A percentile compares a stretch with the other conserved stretches of the same genome.
These are phyloP conservation scores for Pseudozyma sp. DNA, from an alignment of 1,284 basidiomycete genomes.

Conservation along the genomic window DNA sequence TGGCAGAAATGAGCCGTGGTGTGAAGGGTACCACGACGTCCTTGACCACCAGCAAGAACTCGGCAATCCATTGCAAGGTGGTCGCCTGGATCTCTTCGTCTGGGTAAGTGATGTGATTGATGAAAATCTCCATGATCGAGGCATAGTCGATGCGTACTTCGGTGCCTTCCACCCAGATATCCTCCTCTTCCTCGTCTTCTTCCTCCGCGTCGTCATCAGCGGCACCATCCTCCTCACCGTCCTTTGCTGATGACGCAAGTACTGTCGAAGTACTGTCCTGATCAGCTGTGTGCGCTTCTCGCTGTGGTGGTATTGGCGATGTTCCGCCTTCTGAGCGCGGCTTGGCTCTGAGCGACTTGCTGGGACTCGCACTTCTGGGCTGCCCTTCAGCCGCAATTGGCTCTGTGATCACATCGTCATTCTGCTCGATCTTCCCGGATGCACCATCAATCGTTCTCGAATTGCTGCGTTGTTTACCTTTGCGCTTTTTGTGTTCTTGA, in stretches of 20 bases:
- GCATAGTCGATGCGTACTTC: conserved; percentile 91
- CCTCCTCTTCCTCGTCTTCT: conserved; percentile 69
- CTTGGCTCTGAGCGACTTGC: conserved; percentile 24
- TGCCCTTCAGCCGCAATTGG: conserved; percentile 29
- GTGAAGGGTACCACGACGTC: conserved; percentile 95
- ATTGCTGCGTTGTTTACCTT: conserved; percentile 71
- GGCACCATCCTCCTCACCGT: conserved; percentile 17
- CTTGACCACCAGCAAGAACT: conserved; percentile 87
- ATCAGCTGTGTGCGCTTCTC: neutral
- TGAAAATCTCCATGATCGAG: conserved; percentile 91
- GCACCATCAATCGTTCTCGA: neutral
- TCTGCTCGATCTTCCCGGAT: neutral
- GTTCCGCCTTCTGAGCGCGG: conserved; percentile 19
- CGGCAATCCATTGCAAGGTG: conserved; percentile 86
- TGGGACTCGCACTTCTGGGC: conserved; percentile 30
- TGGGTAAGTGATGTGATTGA: conserved; percentile 86
- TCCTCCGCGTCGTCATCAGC: conserved; percentile 55
- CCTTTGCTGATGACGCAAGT: conserved; percentile 2
- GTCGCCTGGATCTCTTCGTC: conserved; percentile 71
- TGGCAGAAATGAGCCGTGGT: conserved; percentile 88
- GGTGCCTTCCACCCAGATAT: conserved; percentile 89
- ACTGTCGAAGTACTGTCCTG: conserved; percentile 2
- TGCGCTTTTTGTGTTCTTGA: conserved; percentile 67
- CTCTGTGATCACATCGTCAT: conserved; percentile 71
- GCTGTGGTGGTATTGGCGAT: conserved; percentile 22